A percentile compares a stretch with the other conserved stretches of the same genome.
Conservation (phyloP, 2,329 filamentous ascomycete species). For the Pestalotiopsis sp. region DNA sequence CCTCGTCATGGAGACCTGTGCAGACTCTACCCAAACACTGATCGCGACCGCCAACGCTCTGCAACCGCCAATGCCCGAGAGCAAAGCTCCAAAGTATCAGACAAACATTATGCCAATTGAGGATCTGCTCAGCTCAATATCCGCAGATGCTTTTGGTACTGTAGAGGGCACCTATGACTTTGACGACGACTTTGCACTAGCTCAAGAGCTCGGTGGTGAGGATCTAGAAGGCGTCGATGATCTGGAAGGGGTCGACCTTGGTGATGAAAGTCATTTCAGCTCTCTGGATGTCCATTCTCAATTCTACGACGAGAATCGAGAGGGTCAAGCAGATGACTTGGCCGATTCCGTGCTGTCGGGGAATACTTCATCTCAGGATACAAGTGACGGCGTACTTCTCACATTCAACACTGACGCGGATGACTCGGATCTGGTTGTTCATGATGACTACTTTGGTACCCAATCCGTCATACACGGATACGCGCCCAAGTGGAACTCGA, state of each 20-base stretch:
- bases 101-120: conserved; percentile 84
- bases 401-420: conserved; percentile 46
- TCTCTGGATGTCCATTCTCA: conserved; percentile 43
- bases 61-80: conserved; percentile 80
- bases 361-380: conserved; percentile 42
- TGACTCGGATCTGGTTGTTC: conserved; percentile 67
- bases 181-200: conserved; percentile 62
- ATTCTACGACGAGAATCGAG: conserved; percentile 44
- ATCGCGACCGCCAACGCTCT: conserved; percentile 77
- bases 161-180: conserved; percentile 62
- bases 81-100: conserved; percentile 79
- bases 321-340: conserved; percentile 50
- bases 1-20: conserved; percentile 89
- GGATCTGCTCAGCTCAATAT: conserved; percentile 87
- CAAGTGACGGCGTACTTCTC: conserved; percentile 45
- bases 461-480: conserved; percentile 61
- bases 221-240: conserved; percentile 20
- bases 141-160: conserved; percentile 75
- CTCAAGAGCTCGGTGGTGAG: conserved; percentile 45
- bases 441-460: conserved; percentile 75
- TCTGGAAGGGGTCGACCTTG: conserved; percentile 37
- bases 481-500: conserved; percentile 79
- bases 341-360: conserved; percentile 37
- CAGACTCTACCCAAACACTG: conserved; percentile 93
- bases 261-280: conserved; percentile 31